Evolutionary conservation across 2,329 filamentous ascomycete species (phyloP).

Genomic region (Pseudocercospora fuligena): DNA sequence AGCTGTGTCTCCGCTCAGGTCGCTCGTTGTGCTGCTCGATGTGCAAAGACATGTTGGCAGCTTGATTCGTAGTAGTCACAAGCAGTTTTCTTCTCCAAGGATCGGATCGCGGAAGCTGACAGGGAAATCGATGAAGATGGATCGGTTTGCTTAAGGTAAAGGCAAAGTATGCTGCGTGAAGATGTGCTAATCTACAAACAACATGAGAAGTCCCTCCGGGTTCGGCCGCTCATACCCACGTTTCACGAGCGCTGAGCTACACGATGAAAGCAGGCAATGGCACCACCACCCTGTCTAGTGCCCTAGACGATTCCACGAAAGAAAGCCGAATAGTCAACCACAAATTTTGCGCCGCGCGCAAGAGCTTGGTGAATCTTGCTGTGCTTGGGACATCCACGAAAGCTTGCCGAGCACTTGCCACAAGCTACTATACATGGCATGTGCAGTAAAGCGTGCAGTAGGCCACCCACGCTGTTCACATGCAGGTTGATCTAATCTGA

Average conservation of each 20-base stretch:
- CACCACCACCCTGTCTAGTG: not conserved
- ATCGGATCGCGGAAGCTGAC: not conserved
- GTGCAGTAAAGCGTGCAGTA: slow-evolving; percentile 3
- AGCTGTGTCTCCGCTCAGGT: slow-evolving; percentile 12
- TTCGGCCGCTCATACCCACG: not conserved
- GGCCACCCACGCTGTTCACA: not conserved
- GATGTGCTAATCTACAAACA: too few relatives aligned
- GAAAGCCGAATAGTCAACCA: slow-evolving; percentile 1
- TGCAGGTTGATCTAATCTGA: slow-evolving; percentile 7
- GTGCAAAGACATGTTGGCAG: slow-evolving; percentile 16
- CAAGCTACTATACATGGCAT: not conserved
- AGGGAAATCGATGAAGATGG: not conserved
- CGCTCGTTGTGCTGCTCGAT: slow-evolving; percentile 10
- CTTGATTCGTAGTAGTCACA: not conserved
- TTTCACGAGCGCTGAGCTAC: not conserved
- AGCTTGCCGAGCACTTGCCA: not conserved
- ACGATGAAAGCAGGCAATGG: not conserved
- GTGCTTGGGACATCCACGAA: not conserved
- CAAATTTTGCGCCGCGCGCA: not conserved
- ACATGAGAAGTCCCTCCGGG: not conserved
- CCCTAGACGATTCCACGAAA: not conserved
- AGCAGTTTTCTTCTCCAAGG: not conserved
- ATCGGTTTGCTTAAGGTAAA: too few relatives aligned
- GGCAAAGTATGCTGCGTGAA: too few relatives aligned
- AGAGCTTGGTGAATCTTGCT: not conserved